Base-by-base conservation (phyloP, 2,329 filamentous ascomycete genomes). In the Clathrospora elynae region DNA sequence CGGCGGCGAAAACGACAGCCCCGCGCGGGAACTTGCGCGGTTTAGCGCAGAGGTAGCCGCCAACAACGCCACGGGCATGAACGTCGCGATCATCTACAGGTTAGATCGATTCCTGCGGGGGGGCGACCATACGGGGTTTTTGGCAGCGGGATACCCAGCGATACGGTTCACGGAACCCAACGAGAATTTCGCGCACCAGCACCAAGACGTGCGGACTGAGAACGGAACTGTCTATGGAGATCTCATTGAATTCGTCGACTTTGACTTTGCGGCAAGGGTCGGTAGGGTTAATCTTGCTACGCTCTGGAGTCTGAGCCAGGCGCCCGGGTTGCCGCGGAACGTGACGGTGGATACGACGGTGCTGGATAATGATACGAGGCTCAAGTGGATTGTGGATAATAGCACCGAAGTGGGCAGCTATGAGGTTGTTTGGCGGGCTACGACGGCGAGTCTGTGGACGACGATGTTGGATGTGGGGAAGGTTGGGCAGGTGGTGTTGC, bases 121-220 rank as follows among this genome's bases (percentile, higher is more conserved):
- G 24, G 80, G 80, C 19, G 80, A 83, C 61, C 80, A 83, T 60
- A 66, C 71, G 4, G 72, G 77, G 0, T 83, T 83, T 59, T 73
- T 83, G 9, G 65, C 75, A 29, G 73, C 74, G n/a, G 80, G 80
- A 3, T 83, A 78, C 53, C 69, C 78, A 3, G 78, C 77, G 0
- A 73, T 77, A 10, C 73, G 80, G 2, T 82, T 80, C 70, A 82
- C 79, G 0, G 80, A 83, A 65, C 78, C 80, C 0, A 73, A 77
- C 39, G 80, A 83, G 65, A 71, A 82, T 57, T 83, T 76, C 57
- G 70, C 64, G 3, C 80, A 83, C 56, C 79, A 83, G 63, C 79
- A 83, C 52, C 80, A 83, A 62, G 73, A 82, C 46, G 53, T 77
- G 1, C 71, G 78, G 1, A 69, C 77, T 9, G 68, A 73, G 33